These are phyloP conservation scores for Podospora pseudocomata DNA, from an alignment of 495 filamentous ascomycete species.

Conservation along the genomic window DNA sequence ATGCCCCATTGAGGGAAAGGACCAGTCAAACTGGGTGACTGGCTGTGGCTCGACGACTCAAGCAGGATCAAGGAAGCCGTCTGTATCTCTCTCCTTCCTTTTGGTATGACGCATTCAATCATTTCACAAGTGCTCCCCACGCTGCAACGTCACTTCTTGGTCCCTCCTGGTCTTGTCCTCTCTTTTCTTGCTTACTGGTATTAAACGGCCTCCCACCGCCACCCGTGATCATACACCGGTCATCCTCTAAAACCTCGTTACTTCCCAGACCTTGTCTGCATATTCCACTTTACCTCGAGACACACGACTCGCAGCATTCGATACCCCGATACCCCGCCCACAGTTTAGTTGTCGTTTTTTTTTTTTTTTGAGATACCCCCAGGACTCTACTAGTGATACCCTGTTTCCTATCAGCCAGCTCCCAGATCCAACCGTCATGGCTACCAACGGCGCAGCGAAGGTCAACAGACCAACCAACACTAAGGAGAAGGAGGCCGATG, in stretches of 20 bases:
- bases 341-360: slow-evolving; percentile 6
- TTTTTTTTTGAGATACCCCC: slow-evolving; percentile 21
- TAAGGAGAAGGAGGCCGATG: slow-evolving; percentile 61
- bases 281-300: slow-evolving; percentile 7
- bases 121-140: slow-evolving; percentile 12
- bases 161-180: not conserved
- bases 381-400: slow-evolving; percentile 16
- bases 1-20: not conserved
- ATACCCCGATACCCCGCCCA: slow-evolving; percentile 15
- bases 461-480: slow-evolving; percentile 65
- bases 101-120: slow-evolving; percentile 18
- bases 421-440: slow-evolving; percentile 24
- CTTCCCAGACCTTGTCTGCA: slow-evolving; percentile 12
- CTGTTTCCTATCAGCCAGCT: not conserved
- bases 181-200: slow-evolving; percentile 1
- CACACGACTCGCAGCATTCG: slow-evolving; percentile 3
- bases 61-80: slow-evolving; percentile 4
- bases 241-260: slow-evolving; percentile 11
- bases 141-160: not conserved
- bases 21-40: not conserved
- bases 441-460: slow-evolving; percentile 25
- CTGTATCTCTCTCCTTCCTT: slow-evolving; percentile 13
- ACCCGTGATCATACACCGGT: slow-evolving; percentile 6
- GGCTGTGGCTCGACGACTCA: not conserved
- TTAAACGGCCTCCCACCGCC: slow-evolving; percentile 12